A percentile compares a stretch with the other conserved stretches of the same genome.
Evolutionary conservation across 1,284 basidiomycete genomes (phyloP).

Genomic region (Cryptococcus sp.): DNA sequence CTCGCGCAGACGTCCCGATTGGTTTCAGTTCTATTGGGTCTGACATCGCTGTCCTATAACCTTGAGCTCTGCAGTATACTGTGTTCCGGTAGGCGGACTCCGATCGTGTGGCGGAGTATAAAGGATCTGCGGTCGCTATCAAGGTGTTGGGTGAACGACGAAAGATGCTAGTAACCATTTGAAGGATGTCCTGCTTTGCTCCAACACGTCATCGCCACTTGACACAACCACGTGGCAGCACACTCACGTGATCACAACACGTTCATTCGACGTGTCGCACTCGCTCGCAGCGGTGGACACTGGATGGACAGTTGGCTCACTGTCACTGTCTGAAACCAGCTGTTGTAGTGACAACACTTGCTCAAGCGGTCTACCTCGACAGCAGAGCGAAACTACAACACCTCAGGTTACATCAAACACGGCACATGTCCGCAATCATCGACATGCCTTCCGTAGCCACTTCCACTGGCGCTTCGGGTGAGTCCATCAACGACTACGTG

Average conservation of each 20-base stretch:
- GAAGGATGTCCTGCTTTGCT: too few species aligned
- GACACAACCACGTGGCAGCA: too few species aligned
- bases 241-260: not conserved
- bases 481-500: too few species aligned
- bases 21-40: constrained; percentile 34
- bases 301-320: too few species aligned
- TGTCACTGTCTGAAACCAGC: too few species aligned
- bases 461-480: constrained; percentile 13
- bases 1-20: constrained; percentile 16
- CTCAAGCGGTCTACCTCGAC: too few species aligned
- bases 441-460: constrained; percentile 21
- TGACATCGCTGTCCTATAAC: constrained; percentile 14
- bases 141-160: not conserved
- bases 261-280: not conserved
- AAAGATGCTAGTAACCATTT: not conserved
- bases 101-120: not conserved
- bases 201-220: too few species aligned
- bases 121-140: not conserved
- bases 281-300: not conserved
- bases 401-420: not conserved
- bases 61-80: not conserved
- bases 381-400: not conserved
- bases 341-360: too few species aligned
- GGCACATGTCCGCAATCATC: constrained; percentile 15
- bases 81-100: not conserved